Base-by-base conservation (phyloP, 2,329 filamentous ascomycete species). In the Fusarium poae region DNA sequence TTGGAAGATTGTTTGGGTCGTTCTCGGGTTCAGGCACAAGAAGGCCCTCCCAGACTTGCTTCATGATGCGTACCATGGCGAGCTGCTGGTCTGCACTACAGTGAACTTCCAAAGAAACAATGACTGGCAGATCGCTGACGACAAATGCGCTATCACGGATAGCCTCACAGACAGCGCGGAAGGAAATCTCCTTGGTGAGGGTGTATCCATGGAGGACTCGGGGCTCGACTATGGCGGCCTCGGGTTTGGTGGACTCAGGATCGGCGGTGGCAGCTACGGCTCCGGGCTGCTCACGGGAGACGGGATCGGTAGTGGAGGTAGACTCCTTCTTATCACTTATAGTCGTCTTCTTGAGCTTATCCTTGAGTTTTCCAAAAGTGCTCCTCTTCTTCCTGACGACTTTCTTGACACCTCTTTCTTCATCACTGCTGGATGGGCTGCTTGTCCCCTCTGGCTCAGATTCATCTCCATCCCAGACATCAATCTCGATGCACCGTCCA, bases 81-180 rank as follows among this genome's bases (percentile, higher is more conserved):
- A 92, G 87, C 78, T 99, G 96, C 79, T 99, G 96, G 58, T 91
- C 86, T 0, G 88, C 80, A 65, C 84, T 85, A 68, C 93, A 94
- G 81, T 98, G 96, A 0, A 98, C 93, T 79, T 99, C 96, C 32
- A 99, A 85, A 75, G 93, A 97, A 72, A 97, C 91, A 62, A 98
- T 95, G n/a, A 99, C 83, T 0, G 96, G 96, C 20, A 97, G 82
- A 64, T 95, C 90, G 21, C 88, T 90, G 6, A 84, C 87, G 5
- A 86, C 81, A 74, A 98, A 98, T 2, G 92, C 94, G 73, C 90
- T 88, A 57, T 97, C 88, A 32, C 88, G 85, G 69, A 98, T 94
- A 0, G 92, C 89, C 57, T 86, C 83, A 79, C 94, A 97, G 3
- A 98, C 95, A 42, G 91, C 88, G 50, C 94, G 89, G 79, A 98